phyloP scores from a whole-genome alignment of 352 stramenopile genomes.

The Phytophthora hybrid region DNA sequence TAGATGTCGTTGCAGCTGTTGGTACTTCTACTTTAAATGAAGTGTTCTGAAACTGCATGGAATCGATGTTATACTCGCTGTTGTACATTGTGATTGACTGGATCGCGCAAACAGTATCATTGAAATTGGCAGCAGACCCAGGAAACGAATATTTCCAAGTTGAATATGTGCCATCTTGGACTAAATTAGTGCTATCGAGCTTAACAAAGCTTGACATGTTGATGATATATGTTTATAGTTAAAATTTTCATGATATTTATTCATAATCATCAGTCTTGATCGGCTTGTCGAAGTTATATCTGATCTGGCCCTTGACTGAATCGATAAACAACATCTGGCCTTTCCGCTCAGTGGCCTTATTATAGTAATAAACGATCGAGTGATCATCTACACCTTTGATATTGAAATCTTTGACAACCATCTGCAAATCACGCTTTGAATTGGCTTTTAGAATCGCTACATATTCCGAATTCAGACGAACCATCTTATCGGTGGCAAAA shows the following conservation, averaged over 20 bases:
- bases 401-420: no score
- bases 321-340: no score
- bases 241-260: no score
- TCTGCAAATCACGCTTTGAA: no score
- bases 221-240: no score
- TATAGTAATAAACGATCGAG: no score
- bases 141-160: conserved; percentile 15
- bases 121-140: background rate
- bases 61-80: conserved; percentile 18
- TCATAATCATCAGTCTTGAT: no score
- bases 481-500: background rate
- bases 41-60: conserved; percentile 7
- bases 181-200: conserved; percentile 16
- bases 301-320: no score
- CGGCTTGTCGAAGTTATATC: no score
- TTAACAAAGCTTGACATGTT: conserved; percentile 3
- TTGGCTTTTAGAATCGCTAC: no score
- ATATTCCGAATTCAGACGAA: background rate
- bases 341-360: no score
- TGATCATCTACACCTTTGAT: no score
- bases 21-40: conserved; percentile 19
- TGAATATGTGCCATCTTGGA: conserved; percentile 2
- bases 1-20: conserved; percentile 9
- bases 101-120: background rate
- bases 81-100: conserved; percentile 16